Conservation (phyloP, 108 stramenopile genomes). For the Poteriospumella lacustris region DNA sequence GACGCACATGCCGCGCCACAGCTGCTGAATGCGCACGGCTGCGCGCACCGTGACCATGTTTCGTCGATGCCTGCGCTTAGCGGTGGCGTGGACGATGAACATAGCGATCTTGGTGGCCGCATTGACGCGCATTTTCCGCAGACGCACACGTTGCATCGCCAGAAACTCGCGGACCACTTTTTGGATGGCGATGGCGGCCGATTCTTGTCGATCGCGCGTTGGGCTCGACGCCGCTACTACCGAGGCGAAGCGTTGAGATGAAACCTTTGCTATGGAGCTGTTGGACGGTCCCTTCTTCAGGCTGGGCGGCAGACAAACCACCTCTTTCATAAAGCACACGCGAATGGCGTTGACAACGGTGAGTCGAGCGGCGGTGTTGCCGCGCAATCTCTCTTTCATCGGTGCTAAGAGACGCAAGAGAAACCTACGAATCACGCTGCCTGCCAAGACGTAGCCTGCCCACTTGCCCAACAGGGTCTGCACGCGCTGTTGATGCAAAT, state of each 20-base stretch:
- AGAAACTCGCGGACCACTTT: neutral
- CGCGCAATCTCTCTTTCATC: neutral
- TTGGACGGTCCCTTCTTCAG: too few relatives aligned
- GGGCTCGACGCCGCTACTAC: too few relatives aligned
- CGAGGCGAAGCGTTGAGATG: too few relatives aligned
- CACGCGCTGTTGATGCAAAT: neutral
- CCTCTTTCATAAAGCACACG: too few relatives aligned
- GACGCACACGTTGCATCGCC: neutral
- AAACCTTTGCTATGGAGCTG: too few relatives aligned
- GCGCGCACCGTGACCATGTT: neutral
- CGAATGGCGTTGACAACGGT: too few relatives aligned
- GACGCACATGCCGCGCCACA: neutral
- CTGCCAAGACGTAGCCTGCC: neutral
- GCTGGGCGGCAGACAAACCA: too few relatives aligned
- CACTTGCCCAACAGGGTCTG: neutral
- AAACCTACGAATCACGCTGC: neutral
- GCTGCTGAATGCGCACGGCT: neutral
- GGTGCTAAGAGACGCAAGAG: neutral
- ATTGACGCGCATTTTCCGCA: neutral
- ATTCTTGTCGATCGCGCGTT: neutral
- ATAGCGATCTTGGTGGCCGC: neutral
- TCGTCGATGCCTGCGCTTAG: neutral
- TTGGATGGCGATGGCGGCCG: neutral
- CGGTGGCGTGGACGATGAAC: neutral
- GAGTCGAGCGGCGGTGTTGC: too few relatives aligned